Base-by-base conservation (phyloP, 176 grass and related monocot species). In the sorghum (Sorghum bicolor) region DNA sequence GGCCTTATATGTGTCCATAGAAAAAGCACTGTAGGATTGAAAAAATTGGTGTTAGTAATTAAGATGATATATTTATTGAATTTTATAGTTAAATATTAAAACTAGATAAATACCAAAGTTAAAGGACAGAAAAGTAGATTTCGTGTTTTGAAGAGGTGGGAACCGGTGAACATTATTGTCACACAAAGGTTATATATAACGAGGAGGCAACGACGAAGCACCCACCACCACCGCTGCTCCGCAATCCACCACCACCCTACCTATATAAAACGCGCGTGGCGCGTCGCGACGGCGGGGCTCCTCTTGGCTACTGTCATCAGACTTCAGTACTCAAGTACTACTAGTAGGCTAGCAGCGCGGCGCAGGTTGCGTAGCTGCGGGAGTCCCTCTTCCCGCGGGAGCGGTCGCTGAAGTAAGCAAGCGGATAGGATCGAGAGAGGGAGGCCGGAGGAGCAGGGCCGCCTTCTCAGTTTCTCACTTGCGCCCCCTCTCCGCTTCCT, bases 201-300 rank as follows among this genome's bases (percentile, higher is more conserved):
- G 12, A 10, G 13, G 16, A 16, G 45, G 45, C 44, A 47, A 77
- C 75, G 11, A 26, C 24, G 25, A 64, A 30, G 29, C 38, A 8
- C 22, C 12, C 20, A 19, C 33, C 16, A 50, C 47, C 47, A 16
- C 38, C 38, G 47, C 75, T 11, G 15, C 31, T 34, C 43, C 25
- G 17, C n/a, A n/a, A 30, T 40, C 57, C 34, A 62, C 39, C 65
- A 33, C 43, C 19, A 28, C 78, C 9, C 17, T 40, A 6, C 24
- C 28, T n/a, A 55, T 80, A 85, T 69, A 84, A 80, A 78, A 66
- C 47, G 75, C 73, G 32, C 58, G 44, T 72, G 44, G n/a, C 69
- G 81, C 58, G 44, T 72, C 58, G n/a, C 69, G 81, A 75, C 70
- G 76, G 10, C 82, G 2, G 13, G 29, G n/a, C 82, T 60, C 37